A percentile compares a stretch with the other conserved stretches of the same genome.
These are phyloP conservation scores for Vitis hybrid DNA, from an alignment of 177 flowering plant genomes.

Conservation along the genomic window DNA sequence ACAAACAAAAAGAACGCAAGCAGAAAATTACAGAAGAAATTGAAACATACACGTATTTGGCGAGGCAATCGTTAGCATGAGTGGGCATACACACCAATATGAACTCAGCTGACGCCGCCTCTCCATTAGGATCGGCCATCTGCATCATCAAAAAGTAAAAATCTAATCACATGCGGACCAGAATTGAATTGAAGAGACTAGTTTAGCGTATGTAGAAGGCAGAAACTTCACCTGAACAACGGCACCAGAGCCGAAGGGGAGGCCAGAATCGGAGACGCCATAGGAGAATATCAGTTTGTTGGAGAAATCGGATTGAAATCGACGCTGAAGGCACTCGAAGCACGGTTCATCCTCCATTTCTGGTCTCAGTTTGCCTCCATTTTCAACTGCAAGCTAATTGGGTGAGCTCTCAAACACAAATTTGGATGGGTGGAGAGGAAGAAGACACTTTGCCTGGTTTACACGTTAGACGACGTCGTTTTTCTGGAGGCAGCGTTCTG, in stretches of 20 bases:
- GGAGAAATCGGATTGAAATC: constrained; percentile 62
- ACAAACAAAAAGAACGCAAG: neutral
- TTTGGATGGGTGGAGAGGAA: too few relatives aligned
- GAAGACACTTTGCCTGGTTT: too few relatives aligned
- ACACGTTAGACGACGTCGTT: too few relatives aligned
- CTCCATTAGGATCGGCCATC: constrained; percentile 41
- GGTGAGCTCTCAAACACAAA: too few relatives aligned
- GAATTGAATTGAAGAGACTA: neutral
- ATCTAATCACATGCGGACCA: neutral
- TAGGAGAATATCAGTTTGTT: constrained; percentile 50
- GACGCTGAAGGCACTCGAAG: constrained; percentile 63
- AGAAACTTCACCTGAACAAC: constrained; percentile 57
- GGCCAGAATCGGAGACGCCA: constrained; percentile 65
- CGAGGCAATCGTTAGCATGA: constrained; percentile 39
- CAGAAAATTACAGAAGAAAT: neutral
- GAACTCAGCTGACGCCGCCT: constrained; percentile 44
- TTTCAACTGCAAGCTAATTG: too few relatives aligned
- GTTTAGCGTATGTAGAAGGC: neutral
- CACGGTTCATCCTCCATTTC: constrained; percentile 37
- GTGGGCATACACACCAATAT: constrained; percentile 40
- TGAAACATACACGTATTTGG: constrained; percentile 60
- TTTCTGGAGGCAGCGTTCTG: too few relatives aligned
- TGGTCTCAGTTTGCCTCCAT: too few relatives aligned
- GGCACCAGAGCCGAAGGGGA: constrained; percentile 72
- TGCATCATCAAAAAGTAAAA: constrained; percentile 14